Evolutionary conservation across 306 rosid genomes (phyloP).

Genomic region (Rosa rugosa): DNA sequence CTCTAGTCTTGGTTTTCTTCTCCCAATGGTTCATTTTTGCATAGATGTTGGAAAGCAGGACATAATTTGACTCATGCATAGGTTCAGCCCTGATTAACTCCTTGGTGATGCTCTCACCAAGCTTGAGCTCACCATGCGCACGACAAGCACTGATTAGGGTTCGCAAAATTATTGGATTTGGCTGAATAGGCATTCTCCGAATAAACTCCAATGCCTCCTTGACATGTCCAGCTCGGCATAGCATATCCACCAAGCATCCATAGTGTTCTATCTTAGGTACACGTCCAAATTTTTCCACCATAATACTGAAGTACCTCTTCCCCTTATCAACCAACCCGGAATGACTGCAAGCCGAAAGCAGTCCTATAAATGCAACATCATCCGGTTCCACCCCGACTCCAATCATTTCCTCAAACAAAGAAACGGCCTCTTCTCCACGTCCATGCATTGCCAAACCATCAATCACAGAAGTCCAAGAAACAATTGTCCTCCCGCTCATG

Average conservation of each 20-base stretch:
- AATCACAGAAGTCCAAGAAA: constrained; percentile 90
- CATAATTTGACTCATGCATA: constrained; percentile 68
- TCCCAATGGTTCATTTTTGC: constrained; percentile 80
- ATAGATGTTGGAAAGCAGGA: constrained; percentile 79
- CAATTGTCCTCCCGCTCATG: constrained; percentile 59
- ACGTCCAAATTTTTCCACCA: constrained; percentile 47
- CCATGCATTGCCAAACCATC: constrained; percentile 93
- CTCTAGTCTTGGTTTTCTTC: constrained; percentile 78
- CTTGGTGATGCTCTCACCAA: constrained; percentile 67
- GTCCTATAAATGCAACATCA: constrained; percentile 70
- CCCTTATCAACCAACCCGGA: constrained; percentile 74
- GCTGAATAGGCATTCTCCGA: constrained; percentile 61
- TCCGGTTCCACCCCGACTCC: constrained; percentile 62
- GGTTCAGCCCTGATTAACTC: constrained; percentile 63
- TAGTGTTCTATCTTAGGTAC: constrained; percentile 85
- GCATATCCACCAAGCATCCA: constrained; percentile 88
- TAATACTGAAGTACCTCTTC: constrained; percentile 50
- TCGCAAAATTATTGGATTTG: constrained; percentile 72
- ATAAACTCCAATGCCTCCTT: constrained; percentile 73
- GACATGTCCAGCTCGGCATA: constrained; percentile 81
- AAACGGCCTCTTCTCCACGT: constrained; percentile 64
- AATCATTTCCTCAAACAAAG: constrained; percentile 73
- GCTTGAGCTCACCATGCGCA: constrained; percentile 67
- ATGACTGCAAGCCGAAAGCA: constrained; percentile 93
- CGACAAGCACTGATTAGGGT: constrained; percentile 70